Evolutionary conservation across 2,329 filamentous ascomycete genomes (phyloP).

Genomic region (Diaporthe sp.): DNA sequence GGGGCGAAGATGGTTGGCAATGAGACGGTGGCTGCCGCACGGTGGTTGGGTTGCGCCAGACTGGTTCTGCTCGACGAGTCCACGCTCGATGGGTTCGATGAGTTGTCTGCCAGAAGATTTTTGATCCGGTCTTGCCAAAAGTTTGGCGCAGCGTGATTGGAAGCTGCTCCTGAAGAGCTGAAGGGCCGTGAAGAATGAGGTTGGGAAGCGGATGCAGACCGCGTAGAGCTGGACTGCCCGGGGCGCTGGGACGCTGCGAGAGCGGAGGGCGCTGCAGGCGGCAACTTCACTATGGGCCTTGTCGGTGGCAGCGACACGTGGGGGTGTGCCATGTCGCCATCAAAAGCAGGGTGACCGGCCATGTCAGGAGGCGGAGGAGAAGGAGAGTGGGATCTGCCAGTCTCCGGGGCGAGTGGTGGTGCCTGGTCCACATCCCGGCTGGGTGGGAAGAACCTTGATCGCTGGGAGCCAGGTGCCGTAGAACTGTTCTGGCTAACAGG

Average conservation of each 20-base stretch:
- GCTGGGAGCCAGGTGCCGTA: constrained; percentile 35
- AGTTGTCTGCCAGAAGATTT: constrained; percentile 37
- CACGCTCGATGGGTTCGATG: constrained; percentile 70
- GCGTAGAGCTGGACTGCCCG: constrained; percentile 50
- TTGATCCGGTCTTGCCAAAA: constrained; percentile 86
- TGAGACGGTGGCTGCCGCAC: constrained; percentile 77
- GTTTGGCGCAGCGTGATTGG: constrained; percentile 39
- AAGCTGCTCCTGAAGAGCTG: constrained; percentile 42
- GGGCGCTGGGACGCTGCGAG: constrained; percentile 48
- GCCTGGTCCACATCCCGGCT: constrained; percentile 45
- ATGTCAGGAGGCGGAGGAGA: constrained; percentile 81
- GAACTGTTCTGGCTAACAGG: constrained; percentile 19
- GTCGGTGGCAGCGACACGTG: constrained; percentile 78
- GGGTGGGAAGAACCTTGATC: constrained; percentile 73
- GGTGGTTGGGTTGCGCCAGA: constrained; percentile 67
- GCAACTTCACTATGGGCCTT: constrained; percentile 84
- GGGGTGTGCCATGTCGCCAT: constrained; percentile 74
- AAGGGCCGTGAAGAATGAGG: constrained; percentile 47
- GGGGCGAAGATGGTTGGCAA: constrained; percentile 60
- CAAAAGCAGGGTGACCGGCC: constrained; percentile 79
- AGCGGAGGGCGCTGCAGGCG: constrained; percentile 65
- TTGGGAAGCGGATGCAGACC: constrained; percentile 53
- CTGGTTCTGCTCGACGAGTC: constrained; percentile 77
- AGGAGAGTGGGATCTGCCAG: constrained; percentile 67
- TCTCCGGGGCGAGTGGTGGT: constrained; percentile 48